These are phyloP conservation scores for Colletotrichum noveboracense DNA, from an alignment of 2,329 filamentous ascomycete species.

Conservation along the genomic window DNA sequence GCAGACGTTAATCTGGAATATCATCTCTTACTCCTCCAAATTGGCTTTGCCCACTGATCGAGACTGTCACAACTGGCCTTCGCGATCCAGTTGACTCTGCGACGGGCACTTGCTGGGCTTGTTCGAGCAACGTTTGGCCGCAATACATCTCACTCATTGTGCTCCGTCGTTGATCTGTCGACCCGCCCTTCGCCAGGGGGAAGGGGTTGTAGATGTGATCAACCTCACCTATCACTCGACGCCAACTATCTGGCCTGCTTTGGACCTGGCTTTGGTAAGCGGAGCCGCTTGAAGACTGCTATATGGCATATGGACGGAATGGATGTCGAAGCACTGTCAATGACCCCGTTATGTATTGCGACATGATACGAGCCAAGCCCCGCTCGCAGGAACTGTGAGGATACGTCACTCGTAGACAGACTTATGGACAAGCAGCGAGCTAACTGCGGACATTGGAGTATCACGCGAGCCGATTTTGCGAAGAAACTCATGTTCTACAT, in stretches of 20 bases:
- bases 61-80: not conserved
- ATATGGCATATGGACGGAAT: not conserved
- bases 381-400: not conserved
- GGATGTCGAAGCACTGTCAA: not conserved
- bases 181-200: not conserved
- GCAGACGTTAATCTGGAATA: constrained; percentile 2
- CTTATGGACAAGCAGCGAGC: not conserved
- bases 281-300: not conserved
- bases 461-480: not conserved
- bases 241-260: not conserved
- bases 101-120: not conserved
- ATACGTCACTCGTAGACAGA: not conserved
- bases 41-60: not conserved
- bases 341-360: not conserved
- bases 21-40: not conserved
- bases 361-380: not conserved
- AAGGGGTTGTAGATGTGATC: not conserved
- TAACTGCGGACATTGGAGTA: not conserved
- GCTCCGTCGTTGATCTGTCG: not conserved
- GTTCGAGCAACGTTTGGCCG: not conserved
- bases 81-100: not conserved
- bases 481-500: not conserved
- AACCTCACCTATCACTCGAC: not conserved
- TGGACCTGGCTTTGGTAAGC: not conserved
- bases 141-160: not conserved